Evolutionary conservation across 2,329 filamentous ascomycete genomes (phyloP).

Genomic region (Nannizziopsis barbatae): DNA sequence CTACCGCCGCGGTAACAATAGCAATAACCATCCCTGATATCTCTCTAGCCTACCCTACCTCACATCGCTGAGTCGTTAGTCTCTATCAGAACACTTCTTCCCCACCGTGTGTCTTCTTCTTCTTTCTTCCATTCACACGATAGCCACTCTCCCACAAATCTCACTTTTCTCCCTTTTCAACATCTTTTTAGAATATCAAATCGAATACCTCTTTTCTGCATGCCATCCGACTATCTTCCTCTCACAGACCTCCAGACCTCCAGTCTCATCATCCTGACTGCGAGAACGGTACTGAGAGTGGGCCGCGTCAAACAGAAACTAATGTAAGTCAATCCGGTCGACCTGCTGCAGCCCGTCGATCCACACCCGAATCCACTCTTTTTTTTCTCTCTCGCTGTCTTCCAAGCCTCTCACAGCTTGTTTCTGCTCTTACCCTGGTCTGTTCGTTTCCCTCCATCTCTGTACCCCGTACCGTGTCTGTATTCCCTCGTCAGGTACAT

Average conservation of each 20-base stretch:
- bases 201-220: too few relatives aligned
- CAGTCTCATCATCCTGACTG: not conserved
- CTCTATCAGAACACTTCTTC: not conserved
- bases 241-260: constrained; percentile 1
- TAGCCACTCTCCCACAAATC: not conserved
- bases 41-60: not conserved
- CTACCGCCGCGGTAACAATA: not conserved
- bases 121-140: not conserved
- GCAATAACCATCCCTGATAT: not conserved
- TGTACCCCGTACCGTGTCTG: too few relatives aligned
- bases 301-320: too few relatives aligned
- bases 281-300: too few relatives aligned
- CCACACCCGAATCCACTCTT: not conserved
- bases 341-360: not conserved
- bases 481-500: too few relatives aligned
- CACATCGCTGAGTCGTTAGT: not conserved
- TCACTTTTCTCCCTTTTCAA: too few relatives aligned
- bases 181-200: too few relatives aligned
- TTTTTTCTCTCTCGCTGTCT: not conserved
- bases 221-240: too few relatives aligned
- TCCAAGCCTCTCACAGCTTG: not conserved
- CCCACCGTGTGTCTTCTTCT: not conserved
- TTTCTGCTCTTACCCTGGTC: too few relatives aligned
- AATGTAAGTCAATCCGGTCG: not conserved
- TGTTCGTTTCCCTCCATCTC: too few relatives aligned